phyloP scores from a whole-genome alignment of 2,329 filamentous ascomycete species.

The Colletotrichum graminicola region DNA sequence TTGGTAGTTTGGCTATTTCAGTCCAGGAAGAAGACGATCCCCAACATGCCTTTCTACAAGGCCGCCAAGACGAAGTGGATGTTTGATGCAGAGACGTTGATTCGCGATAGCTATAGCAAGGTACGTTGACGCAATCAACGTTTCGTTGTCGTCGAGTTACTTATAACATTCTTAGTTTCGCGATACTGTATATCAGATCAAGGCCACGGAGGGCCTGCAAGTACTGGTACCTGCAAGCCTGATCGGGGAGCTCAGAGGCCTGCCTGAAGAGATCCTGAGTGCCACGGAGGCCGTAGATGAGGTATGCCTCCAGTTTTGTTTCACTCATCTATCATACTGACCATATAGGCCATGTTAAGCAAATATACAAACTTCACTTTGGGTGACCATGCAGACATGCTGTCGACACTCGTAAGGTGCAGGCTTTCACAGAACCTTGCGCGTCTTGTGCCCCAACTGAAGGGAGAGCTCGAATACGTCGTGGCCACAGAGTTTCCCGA shows the following conservation, averaged over 20 bases:
- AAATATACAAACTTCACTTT: constrained; percentile 64
- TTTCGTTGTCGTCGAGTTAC: not conserved
- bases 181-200: constrained; percentile 64
- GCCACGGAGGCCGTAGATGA: constrained; percentile 62
- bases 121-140: constrained; percentile 46
- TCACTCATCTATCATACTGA: constrained; percentile 6
- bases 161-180: constrained; percentile 54
- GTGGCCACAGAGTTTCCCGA: constrained; percentile 61
- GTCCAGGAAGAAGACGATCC: constrained; percentile 48
- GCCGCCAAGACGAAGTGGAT: constrained; percentile 64
- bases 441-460: constrained; percentile 60
- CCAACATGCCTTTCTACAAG: constrained; percentile 61
- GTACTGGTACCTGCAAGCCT: constrained; percentile 60
- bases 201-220: constrained; percentile 63
- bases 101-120: constrained; percentile 63
- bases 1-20: constrained; percentile 56
- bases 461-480: constrained; percentile 61
- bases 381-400: constrained; percentile 59
- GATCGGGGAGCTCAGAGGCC: constrained; percentile 60
- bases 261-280: constrained; percentile 63
- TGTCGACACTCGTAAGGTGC: constrained; percentile 59
- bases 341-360: constrained; percentile 60
- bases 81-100: constrained; percentile 61
- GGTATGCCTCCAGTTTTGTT: constrained; percentile 47
- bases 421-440: constrained; percentile 62